These are phyloP conservation scores for Cystobasidium slooffiae DNA, from an alignment of 1,284 basidiomycete genomes.

Conservation along the genomic window DNA sequence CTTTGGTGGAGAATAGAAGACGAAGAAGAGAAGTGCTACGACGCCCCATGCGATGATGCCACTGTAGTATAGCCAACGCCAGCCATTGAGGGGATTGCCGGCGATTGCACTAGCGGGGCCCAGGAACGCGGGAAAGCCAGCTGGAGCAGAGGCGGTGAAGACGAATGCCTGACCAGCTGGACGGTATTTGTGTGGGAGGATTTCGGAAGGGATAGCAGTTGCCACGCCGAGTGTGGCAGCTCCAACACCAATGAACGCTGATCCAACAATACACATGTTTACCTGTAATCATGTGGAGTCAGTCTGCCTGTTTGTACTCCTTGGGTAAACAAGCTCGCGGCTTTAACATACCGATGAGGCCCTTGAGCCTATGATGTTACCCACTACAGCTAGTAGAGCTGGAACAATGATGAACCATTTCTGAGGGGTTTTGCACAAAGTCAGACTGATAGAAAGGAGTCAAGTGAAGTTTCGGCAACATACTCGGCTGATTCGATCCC, in stretches of 20 bases:
- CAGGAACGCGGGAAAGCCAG: constrained; percentile 11
- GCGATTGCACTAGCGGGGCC: constrained; percentile 6
- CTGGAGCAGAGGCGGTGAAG: constrained; percentile 16
- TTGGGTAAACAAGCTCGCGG: background rate
- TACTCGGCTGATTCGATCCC: constrained; percentile 9
- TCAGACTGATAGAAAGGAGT: background rate
- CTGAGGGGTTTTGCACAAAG: background rate
- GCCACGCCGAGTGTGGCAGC: constrained; percentile 22
- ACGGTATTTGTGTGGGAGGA: constrained; percentile 31
- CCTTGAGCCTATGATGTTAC: constrained; percentile 7
- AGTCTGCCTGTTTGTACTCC: background rate
- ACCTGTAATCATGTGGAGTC: background rate
- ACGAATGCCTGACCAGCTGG: constrained; percentile 15
- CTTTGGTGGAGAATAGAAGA: constrained; percentile 24
- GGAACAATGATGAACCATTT: constrained; percentile 35
- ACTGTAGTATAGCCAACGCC: constrained; percentile 30
- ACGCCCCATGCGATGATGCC: constrained; percentile 17
- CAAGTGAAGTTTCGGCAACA: background rate
- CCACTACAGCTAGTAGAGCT: constrained; percentile 1
- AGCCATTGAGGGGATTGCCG: constrained; percentile 19
- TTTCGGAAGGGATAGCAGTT: constrained; percentile 35
- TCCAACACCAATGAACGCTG: constrained; percentile 33
- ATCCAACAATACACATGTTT: constrained; percentile 23
- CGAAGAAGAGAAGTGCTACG: background rate
- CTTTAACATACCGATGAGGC: constrained; percentile 5